Base-by-base conservation (phyloP, 2,329 filamentous ascomycete genomes). In the Colletotrichum gigasporum region DNA sequence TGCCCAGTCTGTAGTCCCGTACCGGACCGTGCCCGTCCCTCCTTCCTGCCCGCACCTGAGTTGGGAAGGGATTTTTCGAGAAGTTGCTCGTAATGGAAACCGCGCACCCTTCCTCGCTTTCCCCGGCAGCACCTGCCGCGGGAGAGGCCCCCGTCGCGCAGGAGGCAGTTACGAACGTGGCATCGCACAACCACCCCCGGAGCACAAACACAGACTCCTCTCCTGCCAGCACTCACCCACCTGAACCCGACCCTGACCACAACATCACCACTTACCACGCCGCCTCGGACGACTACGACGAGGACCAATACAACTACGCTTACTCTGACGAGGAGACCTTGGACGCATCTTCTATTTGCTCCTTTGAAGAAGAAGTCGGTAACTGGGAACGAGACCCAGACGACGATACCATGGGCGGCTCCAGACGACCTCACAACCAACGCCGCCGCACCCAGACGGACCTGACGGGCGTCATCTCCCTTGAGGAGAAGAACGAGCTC, bases 401-500 rank as follows among this genome's bases (percentile, higher is more conserved):
- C 47, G 32, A 64, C 22, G 30, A 57, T 30, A 45, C 24, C 37
- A 62, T 63, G 57, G 63, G 34, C 14, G 57, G 63, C 22, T 52
- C 57, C n/a, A 47, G 63, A 63, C 63, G 63, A 24, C 58, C 58
- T 22, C 48, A 61, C 42, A 44, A 35, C 50, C 56, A 45, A 30
- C 63, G 57, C 18, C 63, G 63, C 28, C 63, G 63, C 37, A 56
- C 63, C 24, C 63, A 63, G 37, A 79, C 83, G 39, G 85, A 88
- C 65, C 69, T 89, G 66, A 86, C 81, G 54, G 78, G 78, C 24
- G 71, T 85, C 53, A 72, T 88, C 35, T 83, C 75, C 18, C 45
- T 74, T 4, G 75, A 79, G 2, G 85, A 89, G 70, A 83, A 80
- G 68, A 77, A 78, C 30, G 85, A 89, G 61, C 73, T 90, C 39